phyloP scores from a whole-genome alignment of 2,329 filamentous ascomycete species.

The Cordyceps cateniannulata region DNA sequence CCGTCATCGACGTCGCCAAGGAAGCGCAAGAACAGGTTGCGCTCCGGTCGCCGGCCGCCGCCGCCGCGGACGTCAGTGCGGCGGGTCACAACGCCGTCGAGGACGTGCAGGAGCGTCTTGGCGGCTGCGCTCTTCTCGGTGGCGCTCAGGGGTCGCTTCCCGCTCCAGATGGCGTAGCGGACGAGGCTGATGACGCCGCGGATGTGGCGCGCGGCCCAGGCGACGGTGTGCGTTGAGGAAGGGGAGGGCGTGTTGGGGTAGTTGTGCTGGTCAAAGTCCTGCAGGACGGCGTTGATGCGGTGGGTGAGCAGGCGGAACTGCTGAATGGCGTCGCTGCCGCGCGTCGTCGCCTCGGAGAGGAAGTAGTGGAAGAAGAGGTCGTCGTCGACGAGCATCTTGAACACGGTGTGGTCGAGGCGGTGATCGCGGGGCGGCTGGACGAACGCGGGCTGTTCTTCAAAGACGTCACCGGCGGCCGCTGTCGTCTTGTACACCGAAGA shows the following conservation, averaged over 20 bases:
- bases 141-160: slow-evolving; percentile 29
- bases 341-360: slow-evolving; percentile 32
- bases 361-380: slow-evolving; percentile 50
- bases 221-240: slow-evolving; percentile 24
- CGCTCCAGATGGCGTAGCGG: slow-evolving; percentile 32
- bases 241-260: no score
- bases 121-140: slow-evolving; percentile 40
- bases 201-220: slow-evolving; percentile 46
- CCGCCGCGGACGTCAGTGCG: slow-evolving; percentile 34
- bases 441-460: slow-evolving; percentile 27
- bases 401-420: slow-evolving; percentile 45
- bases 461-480: slow-evolving; percentile 39
- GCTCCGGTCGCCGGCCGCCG: slow-evolving; percentile 26
- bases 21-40: slow-evolving; percentile 43
- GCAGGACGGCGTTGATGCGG: slow-evolving; percentile 41
- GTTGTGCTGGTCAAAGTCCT: slow-evolving; percentile 33
- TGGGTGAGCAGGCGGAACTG: slow-evolving; percentile 42
- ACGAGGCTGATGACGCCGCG: slow-evolving; percentile 37
- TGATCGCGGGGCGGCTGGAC: slow-evolving; percentile 26
- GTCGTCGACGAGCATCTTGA: slow-evolving; percentile 48
- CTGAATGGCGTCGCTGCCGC: slow-evolving; percentile 38
- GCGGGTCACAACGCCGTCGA: slow-evolving; percentile 36
- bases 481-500: slow-evolving; percentile 36
- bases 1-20: slow-evolving; percentile 36
- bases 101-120: slow-evolving; percentile 40